Conservation (phyloP, 495 filamentous ascomycete species). For the Trichoderma reesei region DNA sequence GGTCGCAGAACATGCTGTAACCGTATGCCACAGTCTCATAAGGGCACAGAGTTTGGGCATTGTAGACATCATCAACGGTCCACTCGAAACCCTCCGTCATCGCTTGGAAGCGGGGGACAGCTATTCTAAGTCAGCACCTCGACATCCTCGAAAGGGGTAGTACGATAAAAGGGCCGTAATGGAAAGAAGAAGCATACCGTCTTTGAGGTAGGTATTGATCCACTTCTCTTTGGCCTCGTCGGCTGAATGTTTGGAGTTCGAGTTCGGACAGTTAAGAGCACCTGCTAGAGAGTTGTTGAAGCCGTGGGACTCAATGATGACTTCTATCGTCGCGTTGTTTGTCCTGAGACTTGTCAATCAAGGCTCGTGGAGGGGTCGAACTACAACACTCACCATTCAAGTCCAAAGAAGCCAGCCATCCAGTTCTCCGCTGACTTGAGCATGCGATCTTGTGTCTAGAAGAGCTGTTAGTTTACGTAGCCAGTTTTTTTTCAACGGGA, state of each 20-base stretch:
- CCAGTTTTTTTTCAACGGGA: neutral
- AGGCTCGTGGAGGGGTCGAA: slow-evolving; percentile 26
- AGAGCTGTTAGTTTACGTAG: neutral
- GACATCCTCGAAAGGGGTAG: neutral
- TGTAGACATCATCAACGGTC: slow-evolving; percentile 41
- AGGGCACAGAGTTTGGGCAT: slow-evolving; percentile 61
- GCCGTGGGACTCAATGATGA: slow-evolving; percentile 52
- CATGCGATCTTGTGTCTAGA: slow-evolving; percentile 55
- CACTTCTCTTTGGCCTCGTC: slow-evolving; percentile 43
- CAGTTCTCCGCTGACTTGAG: slow-evolving; percentile 65
- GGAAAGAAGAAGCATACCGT: slow-evolving; percentile 13
- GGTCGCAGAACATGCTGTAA: slow-evolving; percentile 59
- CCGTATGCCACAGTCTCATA: slow-evolving; percentile 65
- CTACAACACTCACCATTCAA: slow-evolving; percentile 34
- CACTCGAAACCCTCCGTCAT: slow-evolving; percentile 42
- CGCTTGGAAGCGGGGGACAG: slow-evolving; percentile 36
- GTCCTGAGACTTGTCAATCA: slow-evolving; percentile 29
- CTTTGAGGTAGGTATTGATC: slow-evolving; percentile 42
- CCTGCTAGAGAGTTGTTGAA: slow-evolving; percentile 64
- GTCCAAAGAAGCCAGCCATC: slow-evolving; percentile 59
- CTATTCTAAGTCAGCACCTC: slow-evolving; percentile 12
- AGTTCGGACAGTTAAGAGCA: slow-evolving; percentile 41
- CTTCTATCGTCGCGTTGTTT: slow-evolving; percentile 47
- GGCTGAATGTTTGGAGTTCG: slow-evolving; percentile 43
- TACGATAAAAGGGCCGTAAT: no score